Evolutionary conservation across 2,329 filamentous ascomycete species (phyloP).

Genomic region (Diaporthe sp.): DNA sequence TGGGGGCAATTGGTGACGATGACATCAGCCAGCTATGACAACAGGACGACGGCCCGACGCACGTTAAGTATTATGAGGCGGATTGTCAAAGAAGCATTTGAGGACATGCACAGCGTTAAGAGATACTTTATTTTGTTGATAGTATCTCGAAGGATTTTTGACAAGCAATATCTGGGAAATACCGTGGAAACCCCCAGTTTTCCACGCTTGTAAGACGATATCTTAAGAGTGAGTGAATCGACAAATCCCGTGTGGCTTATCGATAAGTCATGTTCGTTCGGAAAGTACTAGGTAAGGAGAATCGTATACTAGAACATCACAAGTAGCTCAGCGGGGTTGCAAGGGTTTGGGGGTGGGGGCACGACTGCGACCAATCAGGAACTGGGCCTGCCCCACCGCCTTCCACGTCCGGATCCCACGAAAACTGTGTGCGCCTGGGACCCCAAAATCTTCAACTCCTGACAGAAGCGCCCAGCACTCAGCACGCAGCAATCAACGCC

Average conservation of each 20-base stretch:
- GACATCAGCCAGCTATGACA: conserved; percentile 1
- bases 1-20: background rate
- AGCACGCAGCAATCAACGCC: background rate
- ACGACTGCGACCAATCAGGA: conserved; percentile 7
- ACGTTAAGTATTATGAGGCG: background rate
- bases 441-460: conserved; percentile 32
- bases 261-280: background rate
- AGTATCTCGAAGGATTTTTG: background rate
- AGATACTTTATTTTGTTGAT: background rate
- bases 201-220: no score
- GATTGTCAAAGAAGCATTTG: background rate
- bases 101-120: background rate
- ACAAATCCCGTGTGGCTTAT: no score
- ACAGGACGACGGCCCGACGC: background rate
- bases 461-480: background rate
- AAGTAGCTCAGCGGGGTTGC: conserved; percentile 14
- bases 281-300: background rate
- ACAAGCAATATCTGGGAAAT: no score
- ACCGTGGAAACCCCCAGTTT: no score
- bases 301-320: background rate
- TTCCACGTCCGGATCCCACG: conserved; percentile 32
- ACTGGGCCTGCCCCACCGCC: conserved; percentile 20
- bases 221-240: no score
- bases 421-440: conserved; percentile 33
- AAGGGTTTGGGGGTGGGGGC: no score